Percentiles rank a stretch among this genome's conserved stretches.
phyloP scores from a whole-genome alignment of 164 flowering plant species.

The Vitis labrusca region DNA sequence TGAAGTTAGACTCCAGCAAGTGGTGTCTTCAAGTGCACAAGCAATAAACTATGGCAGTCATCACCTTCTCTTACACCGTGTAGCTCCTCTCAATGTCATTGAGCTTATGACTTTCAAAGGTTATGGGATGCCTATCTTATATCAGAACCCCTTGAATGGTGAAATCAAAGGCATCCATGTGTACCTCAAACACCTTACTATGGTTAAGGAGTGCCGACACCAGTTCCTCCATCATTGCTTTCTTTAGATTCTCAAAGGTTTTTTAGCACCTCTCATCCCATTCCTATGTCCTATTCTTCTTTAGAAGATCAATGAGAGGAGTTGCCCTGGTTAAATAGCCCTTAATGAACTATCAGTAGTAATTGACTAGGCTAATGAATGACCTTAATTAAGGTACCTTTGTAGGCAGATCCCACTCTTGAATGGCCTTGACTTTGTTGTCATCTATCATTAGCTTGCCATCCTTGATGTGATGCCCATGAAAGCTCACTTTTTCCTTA shows the following conservation, averaged over 20 bases:
- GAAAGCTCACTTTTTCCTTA: too few relatives aligned
- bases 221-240: neutral
- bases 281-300: neutral
- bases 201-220: neutral
- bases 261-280: too few relatives aligned
- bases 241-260: neutral
- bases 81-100: neutral
- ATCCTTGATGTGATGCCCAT: too few relatives aligned
- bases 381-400: too few relatives aligned
- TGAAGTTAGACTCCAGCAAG: conserved; percentile 2
- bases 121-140: neutral
- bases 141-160: conserved; percentile 3
- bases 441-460: too few relatives aligned
- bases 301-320: conserved; percentile 8
- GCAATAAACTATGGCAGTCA: conserved; percentile 4
- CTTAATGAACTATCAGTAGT: conserved; percentile 3
- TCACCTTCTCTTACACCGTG: neutral
- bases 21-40: conserved; percentile 3
- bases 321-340: neutral
- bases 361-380: neutral
- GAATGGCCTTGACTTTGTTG: too few relatives aligned
- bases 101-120: conserved; percentile 9
- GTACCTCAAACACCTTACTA: neutral
- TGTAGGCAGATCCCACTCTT: too few relatives aligned
- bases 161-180: conserved; percentile 5